Conservation (phyloP, 805 yeast species). For the Scheffersomyces amazonensis region DNA sequence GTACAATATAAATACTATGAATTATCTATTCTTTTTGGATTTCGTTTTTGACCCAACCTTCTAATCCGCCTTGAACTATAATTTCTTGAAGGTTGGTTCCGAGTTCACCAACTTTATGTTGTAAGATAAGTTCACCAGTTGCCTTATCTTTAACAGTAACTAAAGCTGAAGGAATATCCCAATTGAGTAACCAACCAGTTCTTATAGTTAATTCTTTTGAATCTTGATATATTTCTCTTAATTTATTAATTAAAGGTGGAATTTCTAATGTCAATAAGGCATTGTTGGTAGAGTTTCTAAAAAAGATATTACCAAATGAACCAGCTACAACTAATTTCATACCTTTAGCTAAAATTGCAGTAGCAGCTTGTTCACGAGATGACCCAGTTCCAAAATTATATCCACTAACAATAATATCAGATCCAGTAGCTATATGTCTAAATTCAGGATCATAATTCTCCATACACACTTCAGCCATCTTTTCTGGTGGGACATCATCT, state of each 20-base stretch:
- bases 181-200: constrained; percentile 88
- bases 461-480: constrained; percentile 99
- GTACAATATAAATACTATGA: too few species aligned
- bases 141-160: constrained; percentile 71
- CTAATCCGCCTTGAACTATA: constrained; percentile 95
- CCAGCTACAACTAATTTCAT: constrained; percentile 93
- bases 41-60: constrained; percentile 93
- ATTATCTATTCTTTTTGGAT: constrained; percentile 21
- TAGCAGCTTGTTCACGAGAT: constrained; percentile 98
- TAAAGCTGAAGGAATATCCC: constrained; percentile 87
- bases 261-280: constrained; percentile 92
- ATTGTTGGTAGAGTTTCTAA: constrained; percentile 93
- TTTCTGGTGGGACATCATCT: constrained; percentile 91
- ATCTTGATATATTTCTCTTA: constrained; percentile 64
- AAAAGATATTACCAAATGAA: constrained; percentile 94
- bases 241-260: constrained; percentile 75
- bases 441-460: constrained; percentile 96
- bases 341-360: constrained; percentile 93
- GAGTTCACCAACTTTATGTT: constrained; percentile 90
- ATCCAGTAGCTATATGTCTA: constrained; percentile 72
- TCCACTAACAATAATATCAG: constrained; percentile 90
- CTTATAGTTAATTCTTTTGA: constrained; percentile 80
- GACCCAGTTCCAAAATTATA: constrained; percentile 98
- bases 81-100: constrained; percentile 96
- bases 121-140: constrained; percentile 57